Base-by-base conservation (phyloP, 2,329 filamentous ascomycete genomes). In the Cladosporium sp. region DNA sequence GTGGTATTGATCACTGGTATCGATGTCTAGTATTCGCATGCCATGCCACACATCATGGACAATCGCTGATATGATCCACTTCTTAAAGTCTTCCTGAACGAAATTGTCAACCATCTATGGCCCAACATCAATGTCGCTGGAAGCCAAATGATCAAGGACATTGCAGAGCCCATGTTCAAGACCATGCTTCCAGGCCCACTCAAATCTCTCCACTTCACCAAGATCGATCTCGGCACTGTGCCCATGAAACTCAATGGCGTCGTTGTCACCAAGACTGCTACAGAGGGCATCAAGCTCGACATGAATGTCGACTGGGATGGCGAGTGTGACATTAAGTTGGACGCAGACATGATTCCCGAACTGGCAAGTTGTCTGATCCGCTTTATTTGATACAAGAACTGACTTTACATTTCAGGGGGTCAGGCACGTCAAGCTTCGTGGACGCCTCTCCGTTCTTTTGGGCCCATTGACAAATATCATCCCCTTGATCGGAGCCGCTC, bases 231-330 rank as follows among this genome's bases (percentile, higher is more conserved):
- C 8, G 78, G 78, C 0, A 56, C 64, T 2, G 67, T 76, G 0
- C 78, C 78, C 2, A 66, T 80, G 20, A 64, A 60, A 17, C 62
- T 80, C 7, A 72, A 71, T 3, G 70, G 73, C 17, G 75, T 79
- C 3, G 73, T 77, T 40, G 75, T 78, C 2, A 74, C 76, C 65
- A 79, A 77, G 70, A 74, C 74, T 4, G 70, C 74, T 3, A 71
- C 66, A 7, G 70, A 69, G 1, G 77, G 76, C 13, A 78, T 80
- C 65, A 79, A 78, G 67, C 70, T 80, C 3, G 78, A 80, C 45
- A 73, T 80, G 71, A 71, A 79, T 57, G 64, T 80, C 2, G 65
- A 66, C 15, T 80, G 78, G 78, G 73, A 79, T 32, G 74, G 77
- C 10, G 64, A 73, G 22, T 75, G 74, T 45, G 77, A 80, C 50